Percentiles rank a stretch among this genome's conserved stretches.
phyloP scores from a whole-genome alignment of 2,329 filamentous ascomycete genomes.

The Talaromyces pinophilus region DNA sequence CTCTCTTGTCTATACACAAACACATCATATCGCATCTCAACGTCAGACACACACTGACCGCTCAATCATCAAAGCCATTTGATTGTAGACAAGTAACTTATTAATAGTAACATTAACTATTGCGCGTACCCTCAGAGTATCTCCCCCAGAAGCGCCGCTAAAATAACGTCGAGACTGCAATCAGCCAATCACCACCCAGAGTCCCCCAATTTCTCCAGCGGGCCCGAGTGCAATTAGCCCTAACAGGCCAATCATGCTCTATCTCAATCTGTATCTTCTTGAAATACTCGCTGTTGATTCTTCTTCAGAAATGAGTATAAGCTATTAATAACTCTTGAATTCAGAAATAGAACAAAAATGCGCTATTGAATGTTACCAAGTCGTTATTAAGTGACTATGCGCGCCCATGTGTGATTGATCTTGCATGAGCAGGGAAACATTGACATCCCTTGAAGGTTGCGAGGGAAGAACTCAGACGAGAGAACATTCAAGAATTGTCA shows the following conservation, averaged over 20 bases:
- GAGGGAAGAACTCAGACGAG: neutral
- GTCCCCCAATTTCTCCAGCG: neutral
- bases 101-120: neutral
- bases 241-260: slow-evolving; percentile 12
- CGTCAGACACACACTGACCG: neutral
- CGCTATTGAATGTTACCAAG: neutral
- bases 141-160: neutral
- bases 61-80: neutral
- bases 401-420: slow-evolving; percentile 10
- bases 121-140: neutral
- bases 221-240: slow-evolving; percentile 11
- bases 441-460: neutral
- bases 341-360: slow-evolving; percentile 8
- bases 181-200: neutral
- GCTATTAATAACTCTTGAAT: neutral
- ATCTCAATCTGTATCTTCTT: neutral
- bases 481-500: neutral
- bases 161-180: slow-evolving; percentile 6
- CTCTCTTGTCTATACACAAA: neutral
- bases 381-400: slow-evolving; percentile 1
- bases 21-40: neutral
- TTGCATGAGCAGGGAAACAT: slow-evolving; percentile 11
- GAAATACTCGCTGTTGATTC: neutral
- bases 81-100: neutral
- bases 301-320: neutral